A percentile compares a stretch with the other conserved stretches of the same genome.
Conservation (phyloP, 345 rosid genomes). For the Cardamine resedifolia region DNA sequence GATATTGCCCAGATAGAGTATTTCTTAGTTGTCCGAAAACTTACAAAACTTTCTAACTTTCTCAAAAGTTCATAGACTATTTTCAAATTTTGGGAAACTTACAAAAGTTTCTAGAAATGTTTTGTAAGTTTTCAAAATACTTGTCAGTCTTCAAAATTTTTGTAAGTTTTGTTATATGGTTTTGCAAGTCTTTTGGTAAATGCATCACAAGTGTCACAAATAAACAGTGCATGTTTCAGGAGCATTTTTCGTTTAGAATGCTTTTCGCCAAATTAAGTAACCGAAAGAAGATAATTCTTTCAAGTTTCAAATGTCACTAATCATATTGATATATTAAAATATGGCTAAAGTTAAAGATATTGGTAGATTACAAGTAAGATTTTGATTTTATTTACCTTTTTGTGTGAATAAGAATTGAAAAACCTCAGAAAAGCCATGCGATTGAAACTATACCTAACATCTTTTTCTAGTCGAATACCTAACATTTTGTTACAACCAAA, state of each 20-base stretch:
- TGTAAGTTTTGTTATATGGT: too few species aligned
- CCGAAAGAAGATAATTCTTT: not conserved
- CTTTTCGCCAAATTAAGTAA: not conserved
- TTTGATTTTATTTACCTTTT: constrained; percentile 5
- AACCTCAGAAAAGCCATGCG: not conserved
- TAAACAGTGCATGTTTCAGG: not conserved
- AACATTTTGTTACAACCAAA: not conserved
- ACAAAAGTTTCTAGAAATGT: too few species aligned
- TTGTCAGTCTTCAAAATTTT: too few species aligned
- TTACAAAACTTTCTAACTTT: too few species aligned
- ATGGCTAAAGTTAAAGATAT: not conserved
- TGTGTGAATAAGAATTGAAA: not conserved
- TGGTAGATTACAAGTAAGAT: constrained; percentile 11
- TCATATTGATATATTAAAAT: not conserved
- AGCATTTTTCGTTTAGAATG: not conserved
- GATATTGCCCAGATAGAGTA: too few species aligned
- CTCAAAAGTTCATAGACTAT: too few species aligned
- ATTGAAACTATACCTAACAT: constrained; percentile 3
- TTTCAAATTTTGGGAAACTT: too few species aligned
- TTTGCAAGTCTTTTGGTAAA: too few species aligned
- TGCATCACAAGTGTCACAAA: too few species aligned
- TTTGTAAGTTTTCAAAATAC: too few species aligned
- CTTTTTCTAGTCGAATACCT: not conserved
- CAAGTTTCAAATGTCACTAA: not conserved
- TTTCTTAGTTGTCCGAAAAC: too few species aligned